Conservation (phyloP, 1,284 basidiomycete species). For the Austroboletus olivaceoglutinosus region DNA sequence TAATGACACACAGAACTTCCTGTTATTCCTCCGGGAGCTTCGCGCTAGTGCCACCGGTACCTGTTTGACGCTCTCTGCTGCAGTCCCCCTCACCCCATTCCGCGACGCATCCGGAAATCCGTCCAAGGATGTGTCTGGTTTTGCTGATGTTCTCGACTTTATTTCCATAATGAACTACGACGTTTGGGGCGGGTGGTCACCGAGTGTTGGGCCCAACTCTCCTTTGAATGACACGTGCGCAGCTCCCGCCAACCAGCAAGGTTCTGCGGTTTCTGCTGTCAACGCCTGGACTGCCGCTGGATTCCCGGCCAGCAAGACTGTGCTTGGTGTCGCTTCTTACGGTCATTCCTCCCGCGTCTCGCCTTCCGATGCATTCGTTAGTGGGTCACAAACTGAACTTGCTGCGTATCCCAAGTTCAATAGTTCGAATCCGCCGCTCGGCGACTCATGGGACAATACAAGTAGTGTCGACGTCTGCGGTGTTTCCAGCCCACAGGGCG, state of each 20-base stretch:
- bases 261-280: constrained; percentile 60
- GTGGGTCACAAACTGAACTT: constrained; percentile 23
- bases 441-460: constrained; percentile 41
- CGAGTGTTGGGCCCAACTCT: constrained; percentile 48
- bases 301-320: constrained; percentile 59
- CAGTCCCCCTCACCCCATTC: constrained; percentile 54
- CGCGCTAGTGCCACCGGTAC: constrained; percentile 28
- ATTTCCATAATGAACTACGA: constrained; percentile 75
- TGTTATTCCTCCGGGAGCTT: constrained; percentile 43
- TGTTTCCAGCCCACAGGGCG: constrained; percentile 29
- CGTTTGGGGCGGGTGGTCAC: constrained; percentile 26
- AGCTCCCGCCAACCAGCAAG: constrained; percentile 49
- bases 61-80: constrained; percentile 42
- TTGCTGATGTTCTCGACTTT: constrained; percentile 49
- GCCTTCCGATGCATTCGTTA: constrained; percentile 25
- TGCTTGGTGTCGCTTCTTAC: constrained; percentile 62
- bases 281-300: constrained; percentile 57
- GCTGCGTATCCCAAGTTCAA: constrained; percentile 39
- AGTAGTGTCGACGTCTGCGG: constrained; percentile 39
- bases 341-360: constrained; percentile 43
- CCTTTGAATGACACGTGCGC: constrained; percentile 55
- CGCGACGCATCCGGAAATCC: constrained; percentile 48
- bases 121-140: constrained; percentile 48
- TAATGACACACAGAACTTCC: constrained; percentile 39
- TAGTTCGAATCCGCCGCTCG: constrained; percentile 34